A percentile compares a stretch with the other conserved stretches of the same genome.
These are phyloP conservation scores for Evansstolkia leycettana DNA, from an alignment of 495 filamentous ascomycete species.

Conservation along the genomic window DNA sequence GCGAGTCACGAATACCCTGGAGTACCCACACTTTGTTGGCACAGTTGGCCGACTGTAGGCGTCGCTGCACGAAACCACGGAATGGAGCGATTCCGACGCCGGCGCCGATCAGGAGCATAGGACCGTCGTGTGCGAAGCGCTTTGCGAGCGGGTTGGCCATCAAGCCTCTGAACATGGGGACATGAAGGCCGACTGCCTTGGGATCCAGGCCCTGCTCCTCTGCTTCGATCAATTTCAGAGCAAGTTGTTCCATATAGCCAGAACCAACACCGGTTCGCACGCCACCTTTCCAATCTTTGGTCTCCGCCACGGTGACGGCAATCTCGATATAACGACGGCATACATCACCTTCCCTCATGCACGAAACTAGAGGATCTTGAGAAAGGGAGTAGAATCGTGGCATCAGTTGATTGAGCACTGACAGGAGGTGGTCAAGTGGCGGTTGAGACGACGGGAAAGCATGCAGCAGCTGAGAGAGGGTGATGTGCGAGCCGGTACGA, in stretches of 20 bases:
- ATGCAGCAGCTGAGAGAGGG: constrained; percentile 69
- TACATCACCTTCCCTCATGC: constrained; percentile 49
- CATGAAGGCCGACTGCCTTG: constrained; percentile 45
- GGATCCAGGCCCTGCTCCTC: constrained; percentile 42
- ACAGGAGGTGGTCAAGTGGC: constrained; percentile 68
- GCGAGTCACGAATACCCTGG: constrained; percentile 86
- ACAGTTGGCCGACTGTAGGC: constrained; percentile 90
- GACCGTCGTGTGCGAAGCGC: constrained; percentile 81
- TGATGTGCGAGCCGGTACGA: constrained; percentile 76
- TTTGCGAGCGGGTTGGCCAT: constrained; percentile 93
- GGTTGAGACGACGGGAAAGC: constrained; percentile 90
- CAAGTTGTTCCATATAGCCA: constrained; percentile 78
- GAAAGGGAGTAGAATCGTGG: constrained; percentile 96
- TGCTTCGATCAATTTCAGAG: constrained; percentile 52
- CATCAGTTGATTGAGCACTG: constrained; percentile 76
- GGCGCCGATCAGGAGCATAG: constrained; percentile 94
- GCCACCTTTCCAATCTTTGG: constrained; percentile 62
- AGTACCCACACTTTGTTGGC: constrained; percentile 99
- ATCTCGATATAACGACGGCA: constrained; percentile 82
- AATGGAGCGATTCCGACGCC: constrained; percentile 96
- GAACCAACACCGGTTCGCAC: constrained; percentile 59
- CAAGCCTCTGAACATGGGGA: constrained; percentile 97
- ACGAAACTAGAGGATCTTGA: constrained; percentile 83
- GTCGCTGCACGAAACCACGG: constrained; percentile 90
- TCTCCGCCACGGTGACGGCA: constrained; percentile 88